Evolutionary conservation across 371 early-diverging fungal genomes (phyloP), one percentile per base, ranked within the genome.

Genomic region (Mortierella sp.): DNA sequence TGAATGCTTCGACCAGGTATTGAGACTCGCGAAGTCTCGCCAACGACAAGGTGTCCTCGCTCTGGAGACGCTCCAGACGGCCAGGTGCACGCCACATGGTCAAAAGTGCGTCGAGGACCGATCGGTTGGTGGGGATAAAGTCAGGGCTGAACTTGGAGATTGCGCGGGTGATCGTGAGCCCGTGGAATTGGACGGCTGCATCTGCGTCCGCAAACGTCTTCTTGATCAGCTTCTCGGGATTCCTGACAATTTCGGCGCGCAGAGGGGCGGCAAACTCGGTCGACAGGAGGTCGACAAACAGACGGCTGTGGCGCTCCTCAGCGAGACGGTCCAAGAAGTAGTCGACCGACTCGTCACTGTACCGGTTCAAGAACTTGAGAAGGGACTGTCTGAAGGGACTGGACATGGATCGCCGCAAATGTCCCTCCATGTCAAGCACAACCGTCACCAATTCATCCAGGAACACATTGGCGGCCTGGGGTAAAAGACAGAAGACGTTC

Each of bases 361-460:
- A 97, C 9, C 96, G 91, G 76, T 97, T 97, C 71, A 99, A 77
- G 88, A 95, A 99, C 84, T 94, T 94, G 86, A 97, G 93, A 61
- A 99, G 88, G 26, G 98, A 97, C 9, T 91, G 87, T 48, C 99
- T 90, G 91, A 99, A 99, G 0, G 99, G 99, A 75, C 97, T 97
- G 0, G 98, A 96, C 64, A 91, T 83, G 14, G 93, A 91, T 37
- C 99, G 93, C 19, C 95, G 92, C 59, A 98, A 78, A 50, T 93
- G 91, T 10, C 88, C 79, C 78, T 99, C 99, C 89, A 99, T 90
- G 26, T 95, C 93, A 13, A 98, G 76, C 0, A 98, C 96, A 10
- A 92, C 92, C 0, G 93, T 92, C 34, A 99, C 95, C 48, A 99
- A 87, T 37, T 98, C 96, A 53, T 96, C 95, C 91, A 99, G 83